These are phyloP conservation scores for Pochonia chlamydosporia DNA, from an alignment of 2,329 filamentous ascomycete genomes.

Conservation along the genomic window DNA sequence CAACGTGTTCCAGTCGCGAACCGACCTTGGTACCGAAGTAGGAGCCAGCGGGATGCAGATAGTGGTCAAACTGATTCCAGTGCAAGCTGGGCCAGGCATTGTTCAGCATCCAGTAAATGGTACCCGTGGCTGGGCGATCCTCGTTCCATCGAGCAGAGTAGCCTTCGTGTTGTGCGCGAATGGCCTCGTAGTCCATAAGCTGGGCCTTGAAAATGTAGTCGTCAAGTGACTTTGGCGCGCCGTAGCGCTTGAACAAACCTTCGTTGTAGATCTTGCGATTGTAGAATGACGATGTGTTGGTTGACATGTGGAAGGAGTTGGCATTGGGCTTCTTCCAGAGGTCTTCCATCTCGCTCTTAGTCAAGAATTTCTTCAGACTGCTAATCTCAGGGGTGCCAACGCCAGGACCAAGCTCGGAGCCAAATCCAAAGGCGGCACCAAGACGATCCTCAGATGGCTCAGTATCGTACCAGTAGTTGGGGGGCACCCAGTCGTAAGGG, in stretches of 20 bases:
- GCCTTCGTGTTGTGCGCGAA: slow-evolving; percentile 52
- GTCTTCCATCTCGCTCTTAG: slow-evolving; percentile 41
- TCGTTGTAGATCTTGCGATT: slow-evolving; percentile 52
- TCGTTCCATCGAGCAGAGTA: slow-evolving; percentile 46
- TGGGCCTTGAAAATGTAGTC: slow-evolving; percentile 57
- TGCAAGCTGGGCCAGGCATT: slow-evolving; percentile 60
- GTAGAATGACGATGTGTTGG: slow-evolving; percentile 47
- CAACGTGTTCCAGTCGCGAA: slow-evolving; percentile 43
- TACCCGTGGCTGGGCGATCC: slow-evolving; percentile 48
- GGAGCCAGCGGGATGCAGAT: slow-evolving; percentile 49
- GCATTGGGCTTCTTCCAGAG: slow-evolving; percentile 51
- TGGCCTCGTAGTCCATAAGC: slow-evolving; percentile 60
- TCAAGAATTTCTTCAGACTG: slow-evolving; percentile 50
- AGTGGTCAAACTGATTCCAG: slow-evolving; percentile 62
- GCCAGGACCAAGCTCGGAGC: slow-evolving; percentile 55
- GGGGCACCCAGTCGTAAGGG: slow-evolving; percentile 61
- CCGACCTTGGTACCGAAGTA: slow-evolving; percentile 55
- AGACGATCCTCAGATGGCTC: slow-evolving; percentile 30
- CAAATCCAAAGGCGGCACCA: slow-evolving; percentile 58
- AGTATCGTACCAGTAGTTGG: slow-evolving; percentile 56
- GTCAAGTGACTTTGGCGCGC: slow-evolving; percentile 41
- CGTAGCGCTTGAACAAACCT: slow-evolving; percentile 45
- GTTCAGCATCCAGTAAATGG: slow-evolving; percentile 65
- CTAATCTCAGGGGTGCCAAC: slow-evolving; percentile 55
- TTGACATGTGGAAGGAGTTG: slow-evolving; percentile 55